Evolutionary conservation across 768 basidiomycete species (phyloP).

Genomic region (Amanita phalloides): DNA sequence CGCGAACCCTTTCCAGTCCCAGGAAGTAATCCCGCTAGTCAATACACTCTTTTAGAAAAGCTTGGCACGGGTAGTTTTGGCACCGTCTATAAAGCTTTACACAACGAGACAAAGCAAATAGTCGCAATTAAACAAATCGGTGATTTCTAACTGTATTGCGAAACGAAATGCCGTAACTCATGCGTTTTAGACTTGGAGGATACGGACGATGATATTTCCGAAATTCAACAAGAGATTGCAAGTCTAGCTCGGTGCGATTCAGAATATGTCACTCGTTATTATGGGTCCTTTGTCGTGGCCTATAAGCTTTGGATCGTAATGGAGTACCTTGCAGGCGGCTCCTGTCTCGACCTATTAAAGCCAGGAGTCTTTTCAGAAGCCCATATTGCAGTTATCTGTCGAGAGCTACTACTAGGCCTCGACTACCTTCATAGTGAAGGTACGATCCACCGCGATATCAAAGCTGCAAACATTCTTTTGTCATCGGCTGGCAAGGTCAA

Average conservation of each 20-base stretch:
- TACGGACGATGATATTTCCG: conserved; percentile 96
- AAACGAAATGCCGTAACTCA: conserved; percentile 3
- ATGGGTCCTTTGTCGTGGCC: conserved; percentile 91
- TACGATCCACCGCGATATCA: conserved; percentile 98
- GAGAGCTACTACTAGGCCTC: conserved; percentile 85
- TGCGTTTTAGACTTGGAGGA: conserved; percentile 76
- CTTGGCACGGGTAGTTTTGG: conserved; percentile 98
- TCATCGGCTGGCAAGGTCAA: conserved; percentile 91
- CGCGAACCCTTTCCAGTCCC: conserved; percentile 62
- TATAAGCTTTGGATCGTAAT: conserved; percentile 99
- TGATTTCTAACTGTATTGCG: conserved; percentile 15
- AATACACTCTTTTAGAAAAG: conserved; percentile 90
- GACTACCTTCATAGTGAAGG: conserved; percentile 94
- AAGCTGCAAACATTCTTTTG: conserved; percentile 91
- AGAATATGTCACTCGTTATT: conserved; percentile 93
- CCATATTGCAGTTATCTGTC: conserved; percentile 91
- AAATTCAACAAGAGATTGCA: conserved; percentile 98
- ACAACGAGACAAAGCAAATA: conserved; percentile 87
- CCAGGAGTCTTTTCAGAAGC: conserved; percentile 83
- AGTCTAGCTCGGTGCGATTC: conserved; percentile 94
- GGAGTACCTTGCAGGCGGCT: conserved; percentile 99
- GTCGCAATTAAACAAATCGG: conserved; percentile 99
- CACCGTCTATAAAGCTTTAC: conserved; percentile 93
- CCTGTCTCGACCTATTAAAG: conserved; percentile 92
- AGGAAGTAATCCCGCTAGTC: conserved; percentile 73